Base-by-base conservation (phyloP, 345 rosid species). In the Citrus maxima region DNA sequence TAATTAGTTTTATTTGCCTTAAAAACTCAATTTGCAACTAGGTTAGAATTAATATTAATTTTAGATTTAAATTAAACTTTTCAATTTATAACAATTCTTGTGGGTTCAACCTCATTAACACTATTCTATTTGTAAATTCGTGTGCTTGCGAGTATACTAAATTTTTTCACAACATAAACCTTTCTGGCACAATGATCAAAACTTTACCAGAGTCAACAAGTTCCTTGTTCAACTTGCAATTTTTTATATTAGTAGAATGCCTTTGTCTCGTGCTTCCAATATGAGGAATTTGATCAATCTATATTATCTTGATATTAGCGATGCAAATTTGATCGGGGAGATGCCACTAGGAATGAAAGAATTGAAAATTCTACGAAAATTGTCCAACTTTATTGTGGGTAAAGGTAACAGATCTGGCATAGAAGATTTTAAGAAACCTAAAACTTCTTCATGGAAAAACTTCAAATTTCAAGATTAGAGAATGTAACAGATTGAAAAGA, bases 91-190 rank as follows among this genome's bases (percentile, higher is more conserved):
- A 32, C 34, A 32, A 32, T 32, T 0, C 5, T 32, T 32, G 0
- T 32, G 34, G 0, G 34, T 32, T 32, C 34, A 0, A 32, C 34
- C 34, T 32, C 34, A 5, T 32, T 32, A 32, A 32, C 5, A 32
- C 0, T 32, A 32, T 32, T 32, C 0, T 32, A 32, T 32, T 32
- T 32, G 5, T 32, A 32, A 0, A 32, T 32, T 4, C 34, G 5
- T 32, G 34, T 0, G 0, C 0, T 32, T 32, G 0, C 34, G 0
- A 32, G 34, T 32, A 32, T 32, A 32, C 0, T 32, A 32, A 32
- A 0, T 32, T 32, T 4, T 32, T 32, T 32, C 34, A 32, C 5
- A 32, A 66, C 34, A 66, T 73, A 10, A 60, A 81, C 32, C 71
- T 73, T 3, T 60, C 74, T 19, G 1, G 5, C 13, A 75, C 60